Conservation (phyloP, 345 rosid species). For the Ceriops tagal region DNA sequence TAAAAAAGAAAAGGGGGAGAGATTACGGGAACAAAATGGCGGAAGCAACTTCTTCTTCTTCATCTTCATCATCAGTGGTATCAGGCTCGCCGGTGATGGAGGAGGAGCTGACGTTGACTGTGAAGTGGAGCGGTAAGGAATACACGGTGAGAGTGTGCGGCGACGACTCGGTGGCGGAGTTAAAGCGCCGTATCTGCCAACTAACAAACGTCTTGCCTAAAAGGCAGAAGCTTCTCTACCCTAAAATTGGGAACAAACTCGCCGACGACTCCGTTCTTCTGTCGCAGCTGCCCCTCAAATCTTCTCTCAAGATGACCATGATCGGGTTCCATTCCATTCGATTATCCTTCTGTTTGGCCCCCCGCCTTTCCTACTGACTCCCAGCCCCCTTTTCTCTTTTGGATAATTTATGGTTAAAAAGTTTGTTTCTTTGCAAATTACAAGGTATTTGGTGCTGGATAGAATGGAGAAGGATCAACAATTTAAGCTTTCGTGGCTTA, state of each 20-base stretch:
- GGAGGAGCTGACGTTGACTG: conserved; percentile 73
- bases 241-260: conserved; percentile 80
- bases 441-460: too few species aligned
- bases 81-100: conserved; percentile 43
- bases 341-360: background rate
- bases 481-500: too few species aligned
- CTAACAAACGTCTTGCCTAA: conserved; percentile 79
- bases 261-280: conserved; percentile 71
- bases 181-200: conserved; percentile 88
- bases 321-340: conserved; percentile 50
- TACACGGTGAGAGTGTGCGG: conserved; percentile 79
- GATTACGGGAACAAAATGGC: too few species aligned
- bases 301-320: conserved; percentile 95
- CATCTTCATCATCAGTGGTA: too few species aligned
- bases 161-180: conserved; percentile 83
- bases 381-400: background rate
- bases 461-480: too few species aligned
- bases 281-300: conserved; percentile 70
- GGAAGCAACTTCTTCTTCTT: too few species aligned
- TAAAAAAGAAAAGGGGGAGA: too few species aligned
- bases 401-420: too few species aligned
- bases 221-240: conserved; percentile 94
- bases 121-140: conserved; percentile 95
- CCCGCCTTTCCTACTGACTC: background rate
- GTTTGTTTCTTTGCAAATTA: too few species aligned